Percentiles rank a stretch among this genome's conserved stretches.
phyloP scores from a whole-genome alignment of 2,329 filamentous ascomycete species.

The Nannizziopsis barbatae region DNA sequence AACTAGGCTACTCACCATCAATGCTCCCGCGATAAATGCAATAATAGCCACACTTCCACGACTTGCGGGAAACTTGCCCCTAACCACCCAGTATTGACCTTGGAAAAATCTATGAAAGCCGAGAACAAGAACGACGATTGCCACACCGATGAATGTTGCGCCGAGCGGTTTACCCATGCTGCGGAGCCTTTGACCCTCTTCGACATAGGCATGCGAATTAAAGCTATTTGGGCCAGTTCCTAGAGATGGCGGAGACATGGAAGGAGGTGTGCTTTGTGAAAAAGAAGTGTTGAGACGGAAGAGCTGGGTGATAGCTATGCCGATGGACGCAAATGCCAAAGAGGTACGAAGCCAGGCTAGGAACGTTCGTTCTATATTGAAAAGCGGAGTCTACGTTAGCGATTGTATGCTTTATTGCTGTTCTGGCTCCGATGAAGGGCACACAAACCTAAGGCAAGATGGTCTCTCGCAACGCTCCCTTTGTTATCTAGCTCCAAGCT shows the following conservation, averaged over 20 bases:
- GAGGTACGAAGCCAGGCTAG: conserved; percentile 57
- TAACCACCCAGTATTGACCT: conserved; percentile 55
- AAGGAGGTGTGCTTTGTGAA: conserved; percentile 11
- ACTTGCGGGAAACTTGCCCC: conserved; percentile 55
- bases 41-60: conserved; percentile 52
- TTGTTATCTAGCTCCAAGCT: conserved; percentile 55
- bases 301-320: conserved; percentile 55
- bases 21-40: conserved; percentile 42
- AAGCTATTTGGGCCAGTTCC: conserved; percentile 18
- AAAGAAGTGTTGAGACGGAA: conserved; percentile 52
- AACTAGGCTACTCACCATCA: conserved; percentile 50
- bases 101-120: conserved; percentile 58
- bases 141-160: conserved; percentile 52
- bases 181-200: conserved; percentile 28
- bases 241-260: conserved; percentile 10
- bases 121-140: conserved; percentile 49
- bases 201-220: conserved; percentile 14
- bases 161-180: conserved; percentile 51
- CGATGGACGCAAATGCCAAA: conserved; percentile 54
- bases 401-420: not conserved
- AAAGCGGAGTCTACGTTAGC: conserved; percentile 2
- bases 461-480: conserved; percentile 54
- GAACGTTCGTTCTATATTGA: conserved; percentile 50
- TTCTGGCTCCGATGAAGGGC: conserved; percentile 7
- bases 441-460: conserved; percentile 48